Base-by-base conservation (phyloP, 345 rosid genomes). In the Populus pruinosa region DNA sequence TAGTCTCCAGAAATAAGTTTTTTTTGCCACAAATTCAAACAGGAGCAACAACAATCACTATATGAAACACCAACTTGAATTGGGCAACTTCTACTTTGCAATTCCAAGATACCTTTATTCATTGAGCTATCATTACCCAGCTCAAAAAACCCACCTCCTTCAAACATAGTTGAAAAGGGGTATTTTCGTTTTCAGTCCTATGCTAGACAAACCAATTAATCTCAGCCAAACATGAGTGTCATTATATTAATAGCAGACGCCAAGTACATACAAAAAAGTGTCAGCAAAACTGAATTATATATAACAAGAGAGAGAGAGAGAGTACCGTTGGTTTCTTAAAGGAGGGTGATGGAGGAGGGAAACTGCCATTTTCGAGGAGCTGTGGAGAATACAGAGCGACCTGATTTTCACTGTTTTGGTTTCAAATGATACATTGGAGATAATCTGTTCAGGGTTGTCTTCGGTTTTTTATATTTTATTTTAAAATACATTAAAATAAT, bases 361-460 rank as follows among this genome's bases (percentile, higher is more conserved):
- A 66, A 61, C 71, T 49, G 78, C 72, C 78, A 75, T 75, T 75
- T 49, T 23, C 21, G 18, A 44, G 76, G 23, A 72, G 47, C 25
- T 36, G 67, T 49, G 39, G 50, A 38, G 67, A 13, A 73, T 21
- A 64, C 25, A 65, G 17, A 47, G 50, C 5, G 3, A 47, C 50
- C 50, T 12, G 50, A 47, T 41, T 2, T 41, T 41, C 44, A 1
- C 18, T 12, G 50, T 18, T 47, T 47, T 4, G 17, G 16, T 47
- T 47, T 47, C 50, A 4, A 12, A 47, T 47, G 18, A 4, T 47
- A 14, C 1, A 14, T 47, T 47, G 14, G 50, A 47, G 50, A 47
- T 47, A 47, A 47, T 47, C 16, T 12, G 50, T 47, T 14, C 1
- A 47, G 13, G 18, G 17, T 4, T 47, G 50, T 0, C 50, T 47